Conservation (phyloP, 495 filamentous ascomycete genomes). For the Penicillium lagena region DNA sequence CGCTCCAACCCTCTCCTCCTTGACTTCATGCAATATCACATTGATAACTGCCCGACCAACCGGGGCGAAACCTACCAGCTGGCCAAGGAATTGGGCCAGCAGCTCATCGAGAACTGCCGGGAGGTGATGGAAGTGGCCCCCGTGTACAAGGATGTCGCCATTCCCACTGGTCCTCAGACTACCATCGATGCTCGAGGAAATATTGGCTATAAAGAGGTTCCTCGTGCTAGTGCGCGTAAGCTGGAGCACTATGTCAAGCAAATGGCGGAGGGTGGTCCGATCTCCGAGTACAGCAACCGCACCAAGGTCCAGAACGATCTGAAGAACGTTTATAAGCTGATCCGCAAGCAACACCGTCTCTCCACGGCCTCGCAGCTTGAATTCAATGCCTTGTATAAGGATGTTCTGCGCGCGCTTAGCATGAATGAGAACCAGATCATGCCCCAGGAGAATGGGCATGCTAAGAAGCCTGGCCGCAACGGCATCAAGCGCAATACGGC, state of each 20-base stretch:
- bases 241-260: slow-evolving; percentile 97
- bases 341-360: slow-evolving; percentile 92
- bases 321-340: slow-evolving; percentile 90
- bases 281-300: slow-evolving; percentile 96
- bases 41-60: slow-evolving; percentile 96
- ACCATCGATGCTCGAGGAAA: slow-evolving; percentile 85
- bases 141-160: slow-evolving; percentile 89
- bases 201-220: slow-evolving; percentile 80
- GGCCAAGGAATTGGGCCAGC: slow-evolving; percentile 89
- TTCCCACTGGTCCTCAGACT: slow-evolving; percentile 88
- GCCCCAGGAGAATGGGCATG: slow-evolving; percentile 65
- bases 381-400: slow-evolving; percentile 89
- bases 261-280: slow-evolving; percentile 97
- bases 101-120: slow-evolving; percentile 95
- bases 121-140: slow-evolving; percentile 78
- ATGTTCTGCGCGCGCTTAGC: slow-evolving; percentile 82
- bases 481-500: slow-evolving; percentile 46
- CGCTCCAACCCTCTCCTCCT: slow-evolving; percentile 90
- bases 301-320: slow-evolving; percentile 97
- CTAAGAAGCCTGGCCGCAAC: slow-evolving; percentile 61
- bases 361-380: slow-evolving; percentile 91
- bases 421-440: slow-evolving; percentile 99
- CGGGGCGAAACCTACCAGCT: slow-evolving; percentile 95
- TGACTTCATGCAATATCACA: slow-evolving; percentile 99
- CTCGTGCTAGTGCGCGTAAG: slow-evolving; percentile 87